phyloP scores from a whole-genome alignment of 371 early-diverging fungal species.

The Syncephalis fuscata region DNA sequence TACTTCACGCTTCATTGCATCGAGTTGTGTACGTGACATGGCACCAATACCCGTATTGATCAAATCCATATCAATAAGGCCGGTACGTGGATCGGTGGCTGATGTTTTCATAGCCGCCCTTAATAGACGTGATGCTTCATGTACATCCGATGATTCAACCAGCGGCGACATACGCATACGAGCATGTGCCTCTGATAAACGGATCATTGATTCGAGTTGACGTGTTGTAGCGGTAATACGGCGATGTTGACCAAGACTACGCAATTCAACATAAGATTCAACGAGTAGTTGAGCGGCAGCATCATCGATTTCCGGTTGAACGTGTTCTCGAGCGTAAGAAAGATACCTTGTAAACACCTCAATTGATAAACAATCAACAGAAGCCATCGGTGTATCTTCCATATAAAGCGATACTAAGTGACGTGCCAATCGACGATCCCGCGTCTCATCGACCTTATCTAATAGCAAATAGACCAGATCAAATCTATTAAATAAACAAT shows the following conservation, averaged over 20 bases:
- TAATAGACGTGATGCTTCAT: constrained; percentile 75
- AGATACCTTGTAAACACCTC: constrained; percentile 81
- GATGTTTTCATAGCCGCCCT: constrained; percentile 86
- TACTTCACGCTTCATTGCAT: too few species aligned
- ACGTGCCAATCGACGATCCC: constrained; percentile 73
- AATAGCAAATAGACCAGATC: constrained; percentile 91
- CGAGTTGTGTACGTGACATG: too few species aligned
- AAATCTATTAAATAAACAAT: too few species aligned
- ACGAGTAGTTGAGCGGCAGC: constrained; percentile 64
- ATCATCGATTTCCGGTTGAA: constrained; percentile 48
- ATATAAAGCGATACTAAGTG: constrained; percentile 79
- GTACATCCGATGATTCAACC: constrained; percentile 67
- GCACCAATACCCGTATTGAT: constrained; percentile 70
- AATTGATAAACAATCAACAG: constrained; percentile 35
- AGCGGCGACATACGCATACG: constrained; percentile 62
- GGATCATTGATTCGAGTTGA: constrained; percentile 98
- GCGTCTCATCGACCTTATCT: constrained; percentile 77
- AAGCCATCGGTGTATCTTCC: constrained; percentile 37
- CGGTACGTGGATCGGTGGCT: constrained; percentile 97
- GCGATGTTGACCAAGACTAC: constrained; percentile 68
- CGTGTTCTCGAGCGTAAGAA: constrained; percentile 67
- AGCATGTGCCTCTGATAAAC: constrained; percentile 98
- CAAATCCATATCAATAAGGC: constrained; percentile 95
- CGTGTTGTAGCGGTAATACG: constrained; percentile 95
- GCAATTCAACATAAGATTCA: constrained; percentile 74